Percentiles rank a stretch among this genome's conserved stretches.
phyloP scores from a whole-genome alignment of 2,329 filamentous ascomycete species.

The Colletotrichum sp. region DNA sequence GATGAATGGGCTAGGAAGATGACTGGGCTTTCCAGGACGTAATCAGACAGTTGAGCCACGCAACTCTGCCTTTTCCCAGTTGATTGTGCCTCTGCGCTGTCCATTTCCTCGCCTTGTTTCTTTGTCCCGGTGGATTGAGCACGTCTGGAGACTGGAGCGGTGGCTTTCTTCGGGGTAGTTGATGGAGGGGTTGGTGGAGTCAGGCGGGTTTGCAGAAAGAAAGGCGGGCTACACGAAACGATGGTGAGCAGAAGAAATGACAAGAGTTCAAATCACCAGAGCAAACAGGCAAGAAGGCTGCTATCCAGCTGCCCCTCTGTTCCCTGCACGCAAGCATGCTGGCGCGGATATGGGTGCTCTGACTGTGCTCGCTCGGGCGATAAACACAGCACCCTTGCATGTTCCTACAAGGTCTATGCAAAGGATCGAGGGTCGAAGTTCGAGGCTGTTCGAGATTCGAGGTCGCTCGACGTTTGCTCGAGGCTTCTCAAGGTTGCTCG shows the following conservation, averaged over 20 bases:
- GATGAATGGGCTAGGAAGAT: not conserved
- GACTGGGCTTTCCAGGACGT: not conserved
- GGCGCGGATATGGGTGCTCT: not conserved
- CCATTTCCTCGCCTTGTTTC: not conserved
- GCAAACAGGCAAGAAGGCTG: not conserved
- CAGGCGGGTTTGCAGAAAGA: not conserved
- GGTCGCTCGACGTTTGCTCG: too few relatives aligned
- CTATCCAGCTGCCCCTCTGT: not conserved
- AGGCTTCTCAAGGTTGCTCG: not conserved
- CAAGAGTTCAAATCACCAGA: not conserved
- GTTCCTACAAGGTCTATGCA: not conserved
- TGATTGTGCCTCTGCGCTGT: too few relatives aligned
- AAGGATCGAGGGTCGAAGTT: not conserved
- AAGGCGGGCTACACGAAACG: not conserved
- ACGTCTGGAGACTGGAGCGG: not conserved
- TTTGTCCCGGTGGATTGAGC: not conserved
- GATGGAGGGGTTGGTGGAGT: not conserved
- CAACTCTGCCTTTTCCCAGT: too few relatives aligned
- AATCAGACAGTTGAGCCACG: too few relatives aligned
- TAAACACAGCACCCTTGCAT: not conserved
- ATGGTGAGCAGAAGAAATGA: not conserved
- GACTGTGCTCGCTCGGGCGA: not conserved
- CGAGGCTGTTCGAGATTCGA: not conserved
- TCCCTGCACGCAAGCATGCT: not conserved
- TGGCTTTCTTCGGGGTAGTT: not conserved